A percentile compares a stretch with the other conserved stretches of the same genome.
phyloP scores from a whole-genome alignment of 805 yeast species.

The Ogataea pignaliae region DNA sequence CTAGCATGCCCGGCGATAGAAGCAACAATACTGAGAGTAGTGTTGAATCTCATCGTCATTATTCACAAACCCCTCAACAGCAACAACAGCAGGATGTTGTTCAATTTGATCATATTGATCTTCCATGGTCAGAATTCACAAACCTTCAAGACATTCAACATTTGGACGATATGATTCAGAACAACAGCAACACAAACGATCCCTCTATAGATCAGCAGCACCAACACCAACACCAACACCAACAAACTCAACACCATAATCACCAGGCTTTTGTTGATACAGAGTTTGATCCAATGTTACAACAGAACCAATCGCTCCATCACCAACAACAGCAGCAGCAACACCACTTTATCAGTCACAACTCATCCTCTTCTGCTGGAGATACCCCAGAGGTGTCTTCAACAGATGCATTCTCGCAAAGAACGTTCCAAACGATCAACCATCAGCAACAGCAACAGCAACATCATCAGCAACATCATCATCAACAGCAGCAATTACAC shows the following conservation, averaged over 20 bases:
- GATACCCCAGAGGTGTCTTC: no score
- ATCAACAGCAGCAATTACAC: neutral
- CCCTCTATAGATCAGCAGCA: constrained; percentile 1
- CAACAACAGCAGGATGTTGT: constrained; percentile 5
- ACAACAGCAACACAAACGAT: constrained; percentile 1
- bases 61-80: neutral
- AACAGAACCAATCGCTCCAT: no score
- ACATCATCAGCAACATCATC: constrained; percentile 1
- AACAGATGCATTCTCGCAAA: no score
- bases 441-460: constrained; percentile 5
- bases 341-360: no score
- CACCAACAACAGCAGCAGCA: no score
- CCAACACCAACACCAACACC: constrained; percentile 3
- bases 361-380: no score
- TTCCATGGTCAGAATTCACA: constrained; percentile 22
- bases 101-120: constrained; percentile 19
- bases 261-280: neutral
- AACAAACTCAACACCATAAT: neutral
- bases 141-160: constrained; percentile 20
- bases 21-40: no score
- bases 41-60: neutral
- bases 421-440: neutral
- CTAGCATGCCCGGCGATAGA: no score
- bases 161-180: constrained; percentile 16
- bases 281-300: no score